Percentiles rank a stretch among this genome's conserved stretches.
Conservation (phyloP, 1,284 basidiomycete species). For the Neotropicomus parvogracilis region DNA sequence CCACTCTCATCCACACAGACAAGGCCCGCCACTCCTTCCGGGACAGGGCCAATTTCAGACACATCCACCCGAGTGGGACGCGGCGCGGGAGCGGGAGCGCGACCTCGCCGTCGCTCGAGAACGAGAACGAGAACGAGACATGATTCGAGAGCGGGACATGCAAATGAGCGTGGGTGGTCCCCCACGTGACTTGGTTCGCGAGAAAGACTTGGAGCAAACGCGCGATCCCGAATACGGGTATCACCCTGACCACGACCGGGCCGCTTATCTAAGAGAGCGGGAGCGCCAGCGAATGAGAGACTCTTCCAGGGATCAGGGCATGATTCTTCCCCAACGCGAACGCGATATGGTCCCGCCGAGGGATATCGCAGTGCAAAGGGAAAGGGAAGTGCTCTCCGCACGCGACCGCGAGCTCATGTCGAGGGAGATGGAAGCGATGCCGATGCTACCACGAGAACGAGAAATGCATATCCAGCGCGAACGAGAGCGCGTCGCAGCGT, state of each 20-base stretch:
- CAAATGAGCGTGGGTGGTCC: slow-evolving; percentile 15
- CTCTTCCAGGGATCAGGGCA: slow-evolving; percentile 16
- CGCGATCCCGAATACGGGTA: slow-evolving; percentile 25
- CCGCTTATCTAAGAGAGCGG: slow-evolving; percentile 27
- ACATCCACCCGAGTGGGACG: slow-evolving; percentile 31
- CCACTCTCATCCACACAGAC: slow-evolving; percentile 22
- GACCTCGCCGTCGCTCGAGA: slow-evolving; percentile 20
- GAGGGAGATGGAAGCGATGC: slow-evolving; percentile 23
- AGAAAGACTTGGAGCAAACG: slow-evolving; percentile 24
- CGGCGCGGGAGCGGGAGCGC: slow-evolving; percentile 21
- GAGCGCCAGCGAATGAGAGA: slow-evolving; percentile 27
- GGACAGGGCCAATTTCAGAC: slow-evolving; percentile 35
- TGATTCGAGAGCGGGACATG: slow-evolving; percentile 24
- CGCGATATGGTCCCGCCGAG: slow-evolving; percentile 22
- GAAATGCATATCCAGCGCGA: slow-evolving; percentile 29
- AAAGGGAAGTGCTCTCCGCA: slow-evolving; percentile 19
- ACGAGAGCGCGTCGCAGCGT: slow-evolving; percentile 25
- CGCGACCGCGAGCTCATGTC: slow-evolving; percentile 23
- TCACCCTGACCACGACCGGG: slow-evolving; percentile 25
- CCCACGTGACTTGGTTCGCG: slow-evolving; percentile 25
- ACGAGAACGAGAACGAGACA: slow-evolving; percentile 27
- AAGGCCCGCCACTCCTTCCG: slow-evolving; percentile 21
- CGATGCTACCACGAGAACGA: slow-evolving; percentile 22
- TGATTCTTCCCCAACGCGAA: slow-evolving; percentile 26
- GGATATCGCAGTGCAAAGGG: slow-evolving; percentile 22